A percentile compares a stretch with the other conserved stretches of the same genome.
Evolutionary conservation across 2,329 filamentous ascomycete species (phyloP).

Genomic region (Incumbomyces lentus): DNA sequence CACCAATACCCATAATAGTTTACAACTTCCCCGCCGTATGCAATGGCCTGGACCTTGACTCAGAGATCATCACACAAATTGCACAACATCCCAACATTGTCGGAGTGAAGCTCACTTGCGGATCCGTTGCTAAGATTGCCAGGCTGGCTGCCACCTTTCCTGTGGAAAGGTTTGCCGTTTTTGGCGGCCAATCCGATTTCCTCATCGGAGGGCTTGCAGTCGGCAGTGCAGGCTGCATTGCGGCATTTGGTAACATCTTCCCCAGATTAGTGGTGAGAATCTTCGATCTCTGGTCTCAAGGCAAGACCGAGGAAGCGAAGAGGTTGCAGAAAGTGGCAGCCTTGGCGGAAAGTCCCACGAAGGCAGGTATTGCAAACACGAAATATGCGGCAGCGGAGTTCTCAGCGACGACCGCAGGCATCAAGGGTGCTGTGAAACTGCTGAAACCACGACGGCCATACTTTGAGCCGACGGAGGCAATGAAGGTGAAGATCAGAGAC

Average conservation of each 20-base stretch:
- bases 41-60: slow-evolving; percentile 58
- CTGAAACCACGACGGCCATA: slow-evolving; percentile 50
- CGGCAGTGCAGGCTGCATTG: slow-evolving; percentile 46
- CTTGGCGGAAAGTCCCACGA: slow-evolving; percentile 54
- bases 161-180: slow-evolving; percentile 47
- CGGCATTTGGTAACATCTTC: slow-evolving; percentile 48
- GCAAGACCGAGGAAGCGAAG: slow-evolving; percentile 49
- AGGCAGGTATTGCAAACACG: slow-evolving; percentile 54
- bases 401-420: slow-evolving; percentile 48
- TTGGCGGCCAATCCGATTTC: slow-evolving; percentile 65
- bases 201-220: slow-evolving; percentile 46
- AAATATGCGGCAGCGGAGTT: slow-evolving; percentile 57
- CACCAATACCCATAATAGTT: slow-evolving; percentile 48
- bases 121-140: slow-evolving; percentile 49
- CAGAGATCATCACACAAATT: slow-evolving; percentile 47
- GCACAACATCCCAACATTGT: slow-evolving; percentile 47
- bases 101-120: slow-evolving; percentile 56
- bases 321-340: slow-evolving; percentile 52
- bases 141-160: slow-evolving; percentile 35
- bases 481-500: slow-evolving; percentile 33
- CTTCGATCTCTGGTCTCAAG: slow-evolving; percentile 50
- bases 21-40: slow-evolving; percentile 61
- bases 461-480: slow-evolving; percentile 33
- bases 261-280: slow-evolving; percentile 47
- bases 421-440: slow-evolving; percentile 49